Evolutionary conservation across 2,329 filamentous ascomycete genomes (phyloP).

Genomic region (Sarocladium kiliense): DNA sequence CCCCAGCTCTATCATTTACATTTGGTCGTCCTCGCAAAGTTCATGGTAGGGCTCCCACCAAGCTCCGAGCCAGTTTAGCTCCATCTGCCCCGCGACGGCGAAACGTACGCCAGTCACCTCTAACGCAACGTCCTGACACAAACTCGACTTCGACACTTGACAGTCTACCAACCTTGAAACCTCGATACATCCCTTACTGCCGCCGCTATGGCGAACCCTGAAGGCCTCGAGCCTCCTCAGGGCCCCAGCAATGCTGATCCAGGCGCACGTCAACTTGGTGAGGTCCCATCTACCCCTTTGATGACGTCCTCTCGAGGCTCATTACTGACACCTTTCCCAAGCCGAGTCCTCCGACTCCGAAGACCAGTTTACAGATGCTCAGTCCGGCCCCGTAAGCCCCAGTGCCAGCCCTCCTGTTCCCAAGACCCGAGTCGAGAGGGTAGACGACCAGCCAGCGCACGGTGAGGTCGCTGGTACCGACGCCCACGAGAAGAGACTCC

Average conservation of each 20-base stretch:
- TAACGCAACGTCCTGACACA: not conserved
- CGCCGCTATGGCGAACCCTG: constrained; percentile 22
- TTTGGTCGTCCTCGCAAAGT: not conserved
- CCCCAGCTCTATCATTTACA: not conserved
- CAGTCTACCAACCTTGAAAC: not conserved
- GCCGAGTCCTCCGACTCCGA: constrained; percentile 58
- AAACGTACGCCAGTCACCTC: not conserved
- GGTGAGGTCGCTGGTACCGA: constrained; percentile 59
- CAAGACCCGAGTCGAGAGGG: constrained; percentile 53
- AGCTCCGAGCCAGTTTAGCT: not conserved
- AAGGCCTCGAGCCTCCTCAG: constrained; percentile 26
- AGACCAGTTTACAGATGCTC: constrained; percentile 65
- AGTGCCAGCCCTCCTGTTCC: constrained; percentile 47
- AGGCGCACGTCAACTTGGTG: constrained; percentile 57
- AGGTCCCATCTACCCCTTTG: constrained; percentile 8
- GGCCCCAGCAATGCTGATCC: constrained; percentile 40
- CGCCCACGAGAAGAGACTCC: constrained; percentile 49
- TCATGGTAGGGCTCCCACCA: not conserved
- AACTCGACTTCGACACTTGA: not conserved
- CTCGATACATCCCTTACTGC: not conserved
- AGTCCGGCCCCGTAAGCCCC: constrained; percentile 43
- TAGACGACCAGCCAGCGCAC: constrained; percentile 46
- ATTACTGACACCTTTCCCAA: constrained; percentile 21
- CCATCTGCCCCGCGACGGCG: constrained; percentile 6
- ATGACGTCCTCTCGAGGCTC: constrained; percentile 1